These are phyloP conservation scores for Citrus glauca DNA, from an alignment of 345 rosid genomes.

Conservation along the genomic window DNA sequence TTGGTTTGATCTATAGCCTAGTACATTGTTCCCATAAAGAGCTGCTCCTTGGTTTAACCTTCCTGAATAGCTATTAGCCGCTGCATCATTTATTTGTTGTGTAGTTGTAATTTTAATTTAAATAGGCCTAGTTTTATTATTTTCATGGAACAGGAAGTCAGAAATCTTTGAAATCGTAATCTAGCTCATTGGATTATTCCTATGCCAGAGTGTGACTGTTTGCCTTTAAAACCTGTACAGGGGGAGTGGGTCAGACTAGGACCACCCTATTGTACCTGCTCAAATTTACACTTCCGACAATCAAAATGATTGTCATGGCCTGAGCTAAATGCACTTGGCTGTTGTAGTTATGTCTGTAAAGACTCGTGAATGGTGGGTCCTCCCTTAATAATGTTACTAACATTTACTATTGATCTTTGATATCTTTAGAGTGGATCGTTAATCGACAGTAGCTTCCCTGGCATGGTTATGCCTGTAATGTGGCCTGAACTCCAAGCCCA, in stretches of 20 bases:
- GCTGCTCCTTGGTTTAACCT: neutral
- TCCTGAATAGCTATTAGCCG: conserved; percentile 1
- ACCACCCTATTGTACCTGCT: conserved; percentile 13
- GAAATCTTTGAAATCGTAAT: neutral
- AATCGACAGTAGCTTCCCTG: conserved; percentile 54
- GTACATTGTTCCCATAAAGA: neutral
- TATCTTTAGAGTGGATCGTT: conserved; percentile 56
- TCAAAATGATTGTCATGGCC: neutral
- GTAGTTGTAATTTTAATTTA: neutral
- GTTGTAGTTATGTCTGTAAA: neutral
- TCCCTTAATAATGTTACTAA: neutral
- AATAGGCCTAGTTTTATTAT: neutral
- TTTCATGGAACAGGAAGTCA: neutral
- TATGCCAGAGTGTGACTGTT: neutral
- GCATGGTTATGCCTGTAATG: conserved; percentile 55
- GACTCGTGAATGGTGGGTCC: neutral
- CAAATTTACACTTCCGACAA: neutral
- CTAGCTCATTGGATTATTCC: neutral
- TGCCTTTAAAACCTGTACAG: conserved; percentile 4
- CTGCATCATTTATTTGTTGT: neutral
- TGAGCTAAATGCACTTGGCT: neutral
- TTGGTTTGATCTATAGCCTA: neutral
- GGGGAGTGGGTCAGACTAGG: conserved; percentile 15
- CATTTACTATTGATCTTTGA: neutral
- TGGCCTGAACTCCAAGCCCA: conserved; percentile 60